Evolutionary conservation across 129 eudicot genomes (phyloP), one percentile per base, ranked within the genome.

Genomic region (carrot (Daucus carota)): DNA sequence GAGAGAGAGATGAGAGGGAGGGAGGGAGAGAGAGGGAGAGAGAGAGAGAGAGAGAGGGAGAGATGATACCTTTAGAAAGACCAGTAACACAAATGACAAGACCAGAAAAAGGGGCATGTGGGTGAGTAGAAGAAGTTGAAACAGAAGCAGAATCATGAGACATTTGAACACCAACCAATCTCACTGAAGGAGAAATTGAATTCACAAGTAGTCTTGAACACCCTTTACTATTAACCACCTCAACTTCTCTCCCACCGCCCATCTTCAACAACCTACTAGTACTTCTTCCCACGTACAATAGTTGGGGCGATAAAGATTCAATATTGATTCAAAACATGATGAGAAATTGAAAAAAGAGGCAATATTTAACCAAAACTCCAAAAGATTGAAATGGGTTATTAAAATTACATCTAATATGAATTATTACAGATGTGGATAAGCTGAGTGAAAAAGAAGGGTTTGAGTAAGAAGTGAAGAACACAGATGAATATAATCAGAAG

Each of bases 61-160:
- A 63, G 36, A 66, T 2, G 29, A 32, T 83, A 90, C 98, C 96
- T 93, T 90, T 90, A 50, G 98, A 88, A 34, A 93, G 86, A 32
- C 98, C 98, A 46, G 98, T 88, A 47, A 93, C 98, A 76, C 98
- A 93, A 33, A 93, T 84, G 68, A 90, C 83, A 79, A 93, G 97
- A 72, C 92, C 93, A 17, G 86, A 70, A 75, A 93, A 90, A 4
- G 98, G 97, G 17, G 73, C 47, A 80, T 7, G 22, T 31, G 78
- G 76, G 70, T 66, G 40, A 74, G 72, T 7, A 69, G 50, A 48
- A 78, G 44, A 50, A 73, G 77, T 7, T 83, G 66, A 78, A 88
- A 80, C 73, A 60, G 87, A 80, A 45, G 87, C 57, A 29, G 84
- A 77, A 74, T 82, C 80, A 73, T 88, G 87, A 24, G 96, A 86